Evolutionary conservation across 441 rosid species (phyloP).

Genomic region (Adansonia madagascariensis): DNA sequence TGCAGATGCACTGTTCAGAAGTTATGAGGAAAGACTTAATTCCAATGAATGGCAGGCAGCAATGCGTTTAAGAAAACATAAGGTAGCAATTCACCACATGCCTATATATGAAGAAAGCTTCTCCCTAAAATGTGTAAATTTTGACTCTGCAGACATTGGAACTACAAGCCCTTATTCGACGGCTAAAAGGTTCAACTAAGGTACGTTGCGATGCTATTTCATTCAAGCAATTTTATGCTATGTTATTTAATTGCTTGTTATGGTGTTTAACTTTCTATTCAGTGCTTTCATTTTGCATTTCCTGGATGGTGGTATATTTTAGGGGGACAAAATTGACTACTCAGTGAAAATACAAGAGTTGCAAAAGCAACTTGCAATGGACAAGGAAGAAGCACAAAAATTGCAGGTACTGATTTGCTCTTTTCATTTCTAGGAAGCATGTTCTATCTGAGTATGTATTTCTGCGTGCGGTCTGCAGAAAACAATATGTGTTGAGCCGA

Average conservation of each 20-base stretch:
- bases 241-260: neutral
- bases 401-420: constrained; percentile 55
- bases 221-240: neutral
- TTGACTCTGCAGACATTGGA: constrained; percentile 61
- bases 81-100: constrained; percentile 49
- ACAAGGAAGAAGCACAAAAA: constrained; percentile 87
- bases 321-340: constrained; percentile 86
- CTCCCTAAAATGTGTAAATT: constrained; percentile 6
- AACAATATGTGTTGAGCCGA: neutral
- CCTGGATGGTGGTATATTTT: constrained; percentile 21
- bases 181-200: constrained; percentile 69
- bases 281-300: constrained; percentile 8
- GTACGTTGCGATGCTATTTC: constrained; percentile 39
- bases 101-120: neutral
- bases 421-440: constrained; percentile 15
- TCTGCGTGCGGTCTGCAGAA: neutral
- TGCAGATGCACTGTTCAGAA: constrained; percentile 89
- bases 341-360: constrained; percentile 83
- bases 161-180: constrained; percentile 74
- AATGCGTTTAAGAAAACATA: constrained; percentile 84
- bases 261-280: constrained; percentile 3
- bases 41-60: constrained; percentile 99
- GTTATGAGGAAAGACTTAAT: constrained; percentile 87
- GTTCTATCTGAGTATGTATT: neutral
- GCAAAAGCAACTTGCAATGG: constrained; percentile 88